Evolutionary conservation across 2,329 filamentous ascomycete genomes (phyloP), one percentile per base, ranked within the genome.

Genomic region (Zelopaecilomyces penicillatus): DNA sequence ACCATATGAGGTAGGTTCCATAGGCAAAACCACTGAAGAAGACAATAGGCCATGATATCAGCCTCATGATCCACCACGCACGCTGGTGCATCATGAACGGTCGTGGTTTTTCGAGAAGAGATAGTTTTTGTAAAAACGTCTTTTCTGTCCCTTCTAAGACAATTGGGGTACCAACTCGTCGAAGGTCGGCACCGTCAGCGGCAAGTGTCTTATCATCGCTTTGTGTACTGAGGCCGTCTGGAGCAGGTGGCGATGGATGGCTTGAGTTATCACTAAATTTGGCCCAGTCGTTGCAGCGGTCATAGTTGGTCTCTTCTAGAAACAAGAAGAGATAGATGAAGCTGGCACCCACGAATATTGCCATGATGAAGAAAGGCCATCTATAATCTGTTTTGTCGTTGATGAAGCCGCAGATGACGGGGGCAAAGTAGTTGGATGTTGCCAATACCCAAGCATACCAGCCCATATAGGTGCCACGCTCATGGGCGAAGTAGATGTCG

Each of bases 291-390:
- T 34, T 27, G 34, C 19, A 11, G 19, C 71, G 64, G 37, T 67
- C 60, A 50, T 73, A 78, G 54, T 76, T 80, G 5, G 77, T 79
- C 57, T 81, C 78, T 57, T 81, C 78, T 65, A 79, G 71, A 56
- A 74, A 71, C 52, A 81, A 74, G 61, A 78, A 79, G 2, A 74
- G 59, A 50, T 77, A 66, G 12, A 80, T 52, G 33, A 74, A 71
- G 7, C 61, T 65, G 1, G 71, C 58, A 1, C 60, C 74, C 3
- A 63, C 57, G 50, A 80, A 68, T 29, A 82, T 78, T 4, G 76
- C 72, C 31, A 70, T 70, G 65, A 74, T 78, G 43, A 61, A 54
- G 47, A 65, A 55, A 19, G 55, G 57, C 70, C 72, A 76, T 43
- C 65, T 49, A 72, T 72, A 76, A 3, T 71, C 70, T 47, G 66